These are phyloP conservation scores for Tetracentron sinense DNA, from an alignment of 164 flowering plant species.

Conservation along the genomic window DNA sequence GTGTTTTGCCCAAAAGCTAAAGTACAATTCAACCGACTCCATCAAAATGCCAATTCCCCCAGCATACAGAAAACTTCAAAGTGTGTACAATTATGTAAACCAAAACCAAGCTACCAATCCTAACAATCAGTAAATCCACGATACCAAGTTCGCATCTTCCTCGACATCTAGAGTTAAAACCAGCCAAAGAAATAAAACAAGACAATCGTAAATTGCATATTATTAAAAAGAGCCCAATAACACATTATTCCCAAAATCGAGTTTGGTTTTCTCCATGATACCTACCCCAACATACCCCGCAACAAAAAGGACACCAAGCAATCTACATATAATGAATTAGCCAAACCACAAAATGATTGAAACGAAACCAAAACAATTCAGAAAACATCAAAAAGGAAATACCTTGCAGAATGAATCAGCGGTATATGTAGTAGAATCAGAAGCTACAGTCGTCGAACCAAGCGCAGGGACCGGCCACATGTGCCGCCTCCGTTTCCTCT, in stretches of 20 bases:
- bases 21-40: too few relatives aligned
- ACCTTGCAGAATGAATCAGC: conserved; percentile 47
- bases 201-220: background rate
- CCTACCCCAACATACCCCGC: background rate
- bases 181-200: background rate
- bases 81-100: too few relatives aligned
- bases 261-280: too few relatives aligned
- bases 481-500: conserved; percentile 54
- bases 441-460: conserved; percentile 36
- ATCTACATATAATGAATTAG: background rate
- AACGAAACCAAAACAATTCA: background rate
- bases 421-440: conserved; percentile 19
- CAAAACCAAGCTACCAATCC: background rate
- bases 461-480: conserved; percentile 60
- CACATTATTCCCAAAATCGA: background rate
- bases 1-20: background rate
- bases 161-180: background rate
- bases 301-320: background rate
- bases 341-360: background rate
- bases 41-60: background rate
- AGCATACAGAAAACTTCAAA: background rate
- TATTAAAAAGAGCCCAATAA: background rate
- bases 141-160: background rate
- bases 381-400: conserved; percentile 13
- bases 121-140: background rate